phyloP scores from a whole-genome alignment of 176 grass and related monocot species.

The Juncus inflexus region DNA sequence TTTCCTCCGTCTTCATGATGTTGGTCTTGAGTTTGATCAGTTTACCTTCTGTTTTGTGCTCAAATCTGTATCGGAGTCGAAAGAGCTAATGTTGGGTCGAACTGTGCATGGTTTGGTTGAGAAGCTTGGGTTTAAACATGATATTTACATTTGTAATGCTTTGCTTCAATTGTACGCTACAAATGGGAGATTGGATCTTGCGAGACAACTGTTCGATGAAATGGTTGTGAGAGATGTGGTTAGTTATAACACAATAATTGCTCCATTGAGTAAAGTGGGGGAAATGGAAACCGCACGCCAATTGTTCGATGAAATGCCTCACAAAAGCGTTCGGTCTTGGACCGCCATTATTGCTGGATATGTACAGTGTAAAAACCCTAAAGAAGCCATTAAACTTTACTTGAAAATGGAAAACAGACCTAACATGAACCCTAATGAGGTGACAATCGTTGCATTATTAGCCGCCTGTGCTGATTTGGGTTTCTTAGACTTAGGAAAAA shows the following conservation, averaged over 20 bases:
- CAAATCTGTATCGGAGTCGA: conserved; percentile 23
- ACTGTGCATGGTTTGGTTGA: conserved; percentile 20
- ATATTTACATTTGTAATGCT: conserved; percentile 33
- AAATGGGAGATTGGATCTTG: conserved; percentile 2
- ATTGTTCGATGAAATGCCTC: conserved; percentile 35
- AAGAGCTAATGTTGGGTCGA: not conserved
- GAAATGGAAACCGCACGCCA: conserved; percentile 24
- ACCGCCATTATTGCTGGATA: conserved; percentile 33
- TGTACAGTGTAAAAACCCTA: conserved; percentile 27
- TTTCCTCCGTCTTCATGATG: conserved; percentile 20
- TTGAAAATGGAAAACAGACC: conserved; percentile 19
- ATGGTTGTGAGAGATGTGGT: conserved; percentile 31
- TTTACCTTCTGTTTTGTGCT: conserved; percentile 32
- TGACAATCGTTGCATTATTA: conserved; percentile 31
- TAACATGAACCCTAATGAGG: conserved; percentile 29
- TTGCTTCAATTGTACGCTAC: conserved; percentile 36
- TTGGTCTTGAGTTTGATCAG: not conserved
- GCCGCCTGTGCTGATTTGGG: conserved; percentile 37
- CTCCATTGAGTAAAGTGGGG: conserved; percentile 19
- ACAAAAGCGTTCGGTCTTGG: conserved; percentile 32
- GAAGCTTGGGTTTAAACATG: conserved; percentile 17
- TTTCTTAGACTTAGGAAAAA: conserved; percentile 16
- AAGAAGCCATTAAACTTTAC: conserved; percentile 24
- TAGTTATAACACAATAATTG: conserved; percentile 38
- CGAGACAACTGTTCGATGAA: conserved; percentile 28